Base-by-base conservation (phyloP, 768 basidiomycete genomes). In the Lentinula sp. region DNA sequence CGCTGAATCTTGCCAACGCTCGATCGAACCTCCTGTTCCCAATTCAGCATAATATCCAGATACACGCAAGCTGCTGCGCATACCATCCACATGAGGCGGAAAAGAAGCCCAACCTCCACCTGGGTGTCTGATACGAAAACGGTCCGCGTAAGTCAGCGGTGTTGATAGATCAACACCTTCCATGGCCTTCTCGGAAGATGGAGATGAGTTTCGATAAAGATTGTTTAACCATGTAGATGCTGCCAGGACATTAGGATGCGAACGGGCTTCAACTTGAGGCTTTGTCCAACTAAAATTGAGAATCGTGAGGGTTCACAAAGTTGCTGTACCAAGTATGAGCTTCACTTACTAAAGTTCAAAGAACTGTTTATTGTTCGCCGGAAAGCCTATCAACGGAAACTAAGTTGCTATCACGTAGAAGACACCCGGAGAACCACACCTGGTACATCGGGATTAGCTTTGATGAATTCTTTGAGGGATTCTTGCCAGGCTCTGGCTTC, bases 91-190 rank as follows among this genome's bases (percentile, higher is more conserved):
- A 64, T 79, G 72, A 4, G 75, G 74, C 42, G 73, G 74, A 61
- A 85, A 82, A 2, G 71, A 64, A 46, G 73, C 67, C 85, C 88
- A 91, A 51, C 72, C 65, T 28, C 73, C 72, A 16, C 87, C 88
- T 1, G 89, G 85, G 62, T 84, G 83, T 57, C 90, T 78, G 63
- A 91, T 90, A 37, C 88, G 82, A 70, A 90, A 86, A 37, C 88
- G 77, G 69, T 91, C 89, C 0, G 87, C 88, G 63, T 93, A 92
- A 13, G 76, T 81, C 61, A 92, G 72, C 16, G 88, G 85, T 3
- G 81, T 77, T 6, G 78, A 74, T 36, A 89, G 75, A 64, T 88
- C 84, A 15, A 90, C 84, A 10, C 81, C 81, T 18, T 83, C 79
- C 20, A 73, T 67, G 18, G 66, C 68, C n/a, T 63, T 69, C 20